Base-by-base conservation (phyloP, 768 basidiomycete genomes). In the Lyophyllum atratum region DNA sequence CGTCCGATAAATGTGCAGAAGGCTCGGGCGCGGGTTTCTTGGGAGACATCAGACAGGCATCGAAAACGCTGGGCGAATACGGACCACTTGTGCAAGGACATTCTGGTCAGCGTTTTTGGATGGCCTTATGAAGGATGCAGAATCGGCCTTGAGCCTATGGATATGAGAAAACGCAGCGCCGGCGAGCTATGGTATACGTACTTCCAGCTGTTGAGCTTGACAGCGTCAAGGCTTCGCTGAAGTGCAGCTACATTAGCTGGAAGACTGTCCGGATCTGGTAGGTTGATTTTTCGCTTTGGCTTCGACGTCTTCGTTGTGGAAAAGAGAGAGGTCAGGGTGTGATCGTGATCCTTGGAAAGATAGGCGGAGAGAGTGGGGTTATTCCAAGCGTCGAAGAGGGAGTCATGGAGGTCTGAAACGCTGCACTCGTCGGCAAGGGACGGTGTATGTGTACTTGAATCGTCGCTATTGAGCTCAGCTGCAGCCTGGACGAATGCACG, bases 71-170 rank as follows among this genome's bases (percentile, higher is more conserved):
- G 22, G 25, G 17, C 33, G 24, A n/a, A 51, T 34, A 60, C 74
- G 54, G 64, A 82, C 85, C 61, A 73, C 63, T 54, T 69, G 69
- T 2, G 68, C 69, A 3, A 88, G 70, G 7, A 80, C 77, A 64
- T 92, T 92, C 49, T 82, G 78, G 64, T 92, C 90, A 0, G 87
- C 77, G 63, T 83, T 83, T 64, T 81, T 86, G 25, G 86, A 75
- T 2, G 84, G 72, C 28, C 89, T 80, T 66, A 87, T 80, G 65
- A 90, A 91, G 19, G 80, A 69, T 0, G 80, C 80, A 11, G 89
- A 75, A 54, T 83, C 82, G 55, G 75, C 63, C 19, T 75, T 70
- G 39, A 87, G 28, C 25, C 56, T 55, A 59, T 33, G 57, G 49
- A 46, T 24, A 40, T n/a, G n/a, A 40, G 29, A 51, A 39, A 43